Conservation (phyloP, 2,329 filamentous ascomycete species). For the Thelonectria blattea region DNA sequence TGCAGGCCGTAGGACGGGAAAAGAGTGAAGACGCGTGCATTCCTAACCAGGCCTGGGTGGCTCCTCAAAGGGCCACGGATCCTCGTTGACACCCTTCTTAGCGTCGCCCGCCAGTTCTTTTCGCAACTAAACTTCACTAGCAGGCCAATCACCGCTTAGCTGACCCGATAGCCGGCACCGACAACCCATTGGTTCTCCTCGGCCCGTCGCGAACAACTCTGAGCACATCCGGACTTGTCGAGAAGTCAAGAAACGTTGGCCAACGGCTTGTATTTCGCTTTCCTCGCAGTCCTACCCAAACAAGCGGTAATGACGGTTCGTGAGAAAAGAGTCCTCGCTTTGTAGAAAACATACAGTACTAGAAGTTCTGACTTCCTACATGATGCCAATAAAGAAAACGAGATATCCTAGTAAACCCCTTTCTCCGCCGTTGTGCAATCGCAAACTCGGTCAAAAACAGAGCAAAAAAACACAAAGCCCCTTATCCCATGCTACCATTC, state of each 20-base stretch:
- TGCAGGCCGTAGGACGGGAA: conserved; percentile 3
- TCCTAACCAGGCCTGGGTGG: not conserved
- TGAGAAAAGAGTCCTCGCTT: conserved; percentile 5
- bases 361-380: conserved; percentile 28
- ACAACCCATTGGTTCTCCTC: conserved; percentile 32
- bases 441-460: conserved; percentile 8
- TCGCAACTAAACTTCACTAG: conserved; percentile 22
- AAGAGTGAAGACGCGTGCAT: not conserved
- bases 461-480: conserved; percentile 17
- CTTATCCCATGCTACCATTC: conserved; percentile 20
- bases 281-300: not conserved
- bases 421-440: conserved; percentile 8
- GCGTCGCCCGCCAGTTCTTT: conserved; percentile 3
- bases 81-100: not conserved
- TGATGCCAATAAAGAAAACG: conserved; percentile 34
- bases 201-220: conserved; percentile 25
- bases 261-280: not conserved
- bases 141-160: conserved; percentile 38
- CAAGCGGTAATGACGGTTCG: conserved; percentile 6
- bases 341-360: conserved; percentile 23
- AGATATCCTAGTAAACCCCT: conserved; percentile 33
- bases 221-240: not conserved
- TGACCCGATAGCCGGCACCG: conserved; percentile 37
- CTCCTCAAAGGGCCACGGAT: not conserved
- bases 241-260: not conserved